Base-by-base conservation (phyloP, 202 grass and related monocot genomes). In the Eragrostis tef region DNA sequence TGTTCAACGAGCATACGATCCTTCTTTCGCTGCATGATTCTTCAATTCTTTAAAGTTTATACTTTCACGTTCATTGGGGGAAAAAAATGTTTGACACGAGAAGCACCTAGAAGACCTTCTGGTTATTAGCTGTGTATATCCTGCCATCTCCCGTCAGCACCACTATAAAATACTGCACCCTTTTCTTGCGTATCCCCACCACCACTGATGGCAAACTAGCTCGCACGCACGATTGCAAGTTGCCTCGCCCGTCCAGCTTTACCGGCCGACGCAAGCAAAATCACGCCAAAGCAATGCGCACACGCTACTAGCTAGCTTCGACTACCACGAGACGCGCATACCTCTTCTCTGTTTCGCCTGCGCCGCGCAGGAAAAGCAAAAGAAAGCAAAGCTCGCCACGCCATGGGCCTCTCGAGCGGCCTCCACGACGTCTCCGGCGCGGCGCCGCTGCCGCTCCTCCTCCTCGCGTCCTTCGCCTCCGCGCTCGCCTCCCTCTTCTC, bases 381-480 rank as follows among this genome's bases (percentile, higher is more conserved):
- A n/a, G 47, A 50, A 50, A 50, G 12, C 13, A 11, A 50, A 17
- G n/a, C n/a, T n/a, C n/a, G n/a, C n/a, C n/a, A n/a, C n/a, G n/a
- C n/a, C 27, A 75, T 75, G 73, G 73, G 73, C 53, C 73, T 75
- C 73, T 75, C 53, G 11, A 59, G 73, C 53, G 51, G 36, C 53
- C 53, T 75, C 34, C 73, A 75, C 34, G 73, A 76, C 73, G 73
- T 76, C 73, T 76, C 73, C 54, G 14, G 21, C 21, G 54, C 73
- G 21, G 56, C 73, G 56, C 54, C 73, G 1, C 14, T 76, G 54
- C 54, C 73, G 73, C 73, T 76, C 1, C 73, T 76, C 21, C 39
- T 46, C 3, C 56, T 76, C 7, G 73, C 13, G 34, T 58, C 73
- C 39, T 7, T 76, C 6, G 73, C 73, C 12, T 46, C 73, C 3